Evolutionary conservation across 75 land plant species (phyloP).

Genomic region (Cunninghamia lanceolata): DNA sequence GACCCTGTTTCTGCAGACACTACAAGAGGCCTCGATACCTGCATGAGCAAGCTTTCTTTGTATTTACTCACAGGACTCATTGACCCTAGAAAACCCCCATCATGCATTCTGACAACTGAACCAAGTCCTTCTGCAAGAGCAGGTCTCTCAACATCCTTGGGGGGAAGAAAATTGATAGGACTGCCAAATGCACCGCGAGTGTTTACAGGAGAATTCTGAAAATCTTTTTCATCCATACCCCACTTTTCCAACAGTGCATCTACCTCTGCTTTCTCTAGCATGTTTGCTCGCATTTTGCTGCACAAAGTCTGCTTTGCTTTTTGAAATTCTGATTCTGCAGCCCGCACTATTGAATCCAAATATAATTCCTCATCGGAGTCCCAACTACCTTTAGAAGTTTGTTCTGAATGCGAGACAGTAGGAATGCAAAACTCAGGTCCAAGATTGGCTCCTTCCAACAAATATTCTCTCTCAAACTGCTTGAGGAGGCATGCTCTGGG

Average conservation of each 20-base stretch:
- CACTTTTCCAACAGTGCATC: slow-evolving; percentile 28
- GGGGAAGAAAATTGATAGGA: neutral
- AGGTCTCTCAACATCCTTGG: slow-evolving; percentile 2
- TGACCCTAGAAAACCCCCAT: slow-evolving; percentile 27
- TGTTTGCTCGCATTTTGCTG: slow-evolving; percentile 20
- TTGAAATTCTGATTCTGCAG: slow-evolving; percentile 27
- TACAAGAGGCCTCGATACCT: slow-evolving; percentile 29
- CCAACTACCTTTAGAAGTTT: neutral
- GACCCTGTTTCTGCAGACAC: slow-evolving; percentile 28
- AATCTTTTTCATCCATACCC: slow-evolving; percentile 18
- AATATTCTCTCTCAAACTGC: slow-evolving; percentile 18
- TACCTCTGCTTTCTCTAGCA: slow-evolving; percentile 24
- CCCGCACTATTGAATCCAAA: slow-evolving; percentile 15
- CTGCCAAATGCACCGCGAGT: slow-evolving; percentile 2
- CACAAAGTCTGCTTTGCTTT: slow-evolving; percentile 21
- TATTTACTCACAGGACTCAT: slow-evolving; percentile 18
- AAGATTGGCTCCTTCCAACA: slow-evolving; percentile 5
- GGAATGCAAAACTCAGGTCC: neutral
- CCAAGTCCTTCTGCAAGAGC: slow-evolving; percentile 22
- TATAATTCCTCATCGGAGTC: slow-evolving; percentile 13
- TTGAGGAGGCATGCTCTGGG: slow-evolving; percentile 13
- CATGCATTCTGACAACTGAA: slow-evolving; percentile 11
- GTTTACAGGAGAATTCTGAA: slow-evolving; percentile 17
- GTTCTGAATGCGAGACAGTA: neutral
- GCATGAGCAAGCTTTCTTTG: slow-evolving; percentile 13